Evolutionary conservation across 2,329 filamentous ascomycete species (phyloP).

Genomic region (Dactylonectria macrodidyma): DNA sequence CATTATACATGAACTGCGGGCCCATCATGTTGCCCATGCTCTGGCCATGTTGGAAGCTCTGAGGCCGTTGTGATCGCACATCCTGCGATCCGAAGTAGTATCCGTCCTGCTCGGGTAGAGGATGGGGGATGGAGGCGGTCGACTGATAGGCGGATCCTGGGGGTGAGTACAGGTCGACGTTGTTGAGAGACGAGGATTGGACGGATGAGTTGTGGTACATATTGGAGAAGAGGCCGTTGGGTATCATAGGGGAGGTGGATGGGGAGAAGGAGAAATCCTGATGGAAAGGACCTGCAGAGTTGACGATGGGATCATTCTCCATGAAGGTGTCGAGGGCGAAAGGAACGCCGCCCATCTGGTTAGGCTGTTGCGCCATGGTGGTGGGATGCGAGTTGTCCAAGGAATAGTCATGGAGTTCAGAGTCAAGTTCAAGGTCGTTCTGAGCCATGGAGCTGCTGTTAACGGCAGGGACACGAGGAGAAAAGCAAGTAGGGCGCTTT

Average conservation of each 20-base stretch:
- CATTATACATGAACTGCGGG: constrained; percentile 65
- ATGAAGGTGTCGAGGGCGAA: too few relatives aligned
- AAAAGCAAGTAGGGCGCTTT: constrained; percentile 90
- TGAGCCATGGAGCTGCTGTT: constrained; percentile 70
- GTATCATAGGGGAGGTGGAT: too few relatives aligned
- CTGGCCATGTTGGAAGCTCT: constrained; percentile 59
- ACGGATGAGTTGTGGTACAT: too few relatives aligned
- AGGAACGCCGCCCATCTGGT: too few relatives aligned
- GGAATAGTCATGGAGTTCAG: constrained; percentile 79
- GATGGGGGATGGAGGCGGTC: constrained; percentile 87
- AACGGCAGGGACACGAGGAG: constrained; percentile 86
- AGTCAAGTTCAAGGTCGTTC: constrained; percentile 77
- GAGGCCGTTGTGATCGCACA: constrained; percentile 63
- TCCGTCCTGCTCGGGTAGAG: constrained; percentile 78
- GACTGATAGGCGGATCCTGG: constrained; percentile 90
- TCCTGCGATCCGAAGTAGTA: constrained; percentile 70
- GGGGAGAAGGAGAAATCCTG: too few relatives aligned
- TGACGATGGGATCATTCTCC: too few relatives aligned
- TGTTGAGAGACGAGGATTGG: too few relatives aligned
- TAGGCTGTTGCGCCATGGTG: constrained; percentile 58
- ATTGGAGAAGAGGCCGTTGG: too few relatives aligned
- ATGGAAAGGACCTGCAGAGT: too few relatives aligned
- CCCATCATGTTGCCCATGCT: constrained; percentile 54
- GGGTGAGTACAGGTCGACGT: constrained; percentile 88
- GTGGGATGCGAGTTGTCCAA: constrained; percentile 73